Conservation (phyloP, 73 alveolate species). For the Diophrys sp. region DNA sequence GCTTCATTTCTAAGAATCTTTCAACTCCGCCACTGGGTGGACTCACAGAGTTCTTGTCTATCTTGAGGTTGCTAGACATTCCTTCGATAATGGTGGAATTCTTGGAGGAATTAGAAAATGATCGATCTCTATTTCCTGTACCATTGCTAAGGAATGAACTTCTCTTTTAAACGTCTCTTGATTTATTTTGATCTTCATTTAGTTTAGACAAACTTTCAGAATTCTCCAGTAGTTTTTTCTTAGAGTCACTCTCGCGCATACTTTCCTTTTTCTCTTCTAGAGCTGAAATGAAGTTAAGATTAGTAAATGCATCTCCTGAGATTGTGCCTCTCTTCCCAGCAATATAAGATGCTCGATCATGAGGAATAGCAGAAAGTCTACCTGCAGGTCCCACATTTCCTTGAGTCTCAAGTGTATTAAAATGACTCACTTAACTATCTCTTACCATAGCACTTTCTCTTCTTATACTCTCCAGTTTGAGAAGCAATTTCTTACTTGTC, state of each 20-base stretch:
- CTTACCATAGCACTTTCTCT: not conserved
- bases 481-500: not conserved
- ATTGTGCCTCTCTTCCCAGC: not conserved
- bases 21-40: not conserved
- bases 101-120: not conserved
- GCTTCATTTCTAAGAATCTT: too few species aligned
- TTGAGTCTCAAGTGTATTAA: not conserved
- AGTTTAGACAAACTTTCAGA: not conserved
- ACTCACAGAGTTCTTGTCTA: not conserved
- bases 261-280: not conserved
- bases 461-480: not conserved
- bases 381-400: too few species aligned
- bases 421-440: not conserved
- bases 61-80: not conserved
- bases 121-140: not conserved
- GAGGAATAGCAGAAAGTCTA: too few species aligned
- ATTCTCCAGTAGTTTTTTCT: too few species aligned
- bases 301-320: not conserved
- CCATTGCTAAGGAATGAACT: not conserved
- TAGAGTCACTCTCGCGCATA: not conserved
- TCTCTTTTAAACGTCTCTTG: not conserved
- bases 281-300: not conserved
- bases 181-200: too few species aligned
- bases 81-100: not conserved
- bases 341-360: not conserved